Evolutionary conservation across 768 basidiomycete genomes (phyloP).

Genomic region (Termitomyces heimii): DNA sequence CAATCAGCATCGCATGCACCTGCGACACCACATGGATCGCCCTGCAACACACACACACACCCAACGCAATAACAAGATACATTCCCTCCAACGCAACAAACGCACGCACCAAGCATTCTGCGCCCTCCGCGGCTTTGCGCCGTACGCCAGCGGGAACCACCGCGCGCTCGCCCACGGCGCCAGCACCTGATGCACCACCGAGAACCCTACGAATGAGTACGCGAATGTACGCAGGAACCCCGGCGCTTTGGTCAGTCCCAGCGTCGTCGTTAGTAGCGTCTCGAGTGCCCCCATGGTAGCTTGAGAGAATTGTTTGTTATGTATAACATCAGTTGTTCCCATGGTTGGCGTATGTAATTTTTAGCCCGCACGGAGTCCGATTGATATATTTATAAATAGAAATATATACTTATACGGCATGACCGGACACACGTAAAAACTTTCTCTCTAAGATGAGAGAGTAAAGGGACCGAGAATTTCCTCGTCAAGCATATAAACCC

Average conservation of each 20-base stretch:
- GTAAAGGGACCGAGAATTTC: no score
- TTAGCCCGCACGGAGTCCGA: no score
- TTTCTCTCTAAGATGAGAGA: no score
- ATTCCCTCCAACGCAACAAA: no score
- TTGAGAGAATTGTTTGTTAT: no score
- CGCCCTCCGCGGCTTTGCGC: slow-evolving; percentile 35
- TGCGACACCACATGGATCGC: slow-evolving; percentile 69
- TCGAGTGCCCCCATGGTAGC: slow-evolving; percentile 8
- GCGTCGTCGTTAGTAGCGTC: slow-evolving; percentile 7
- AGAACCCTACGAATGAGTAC: slow-evolving; percentile 51
- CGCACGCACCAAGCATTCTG: slow-evolving; percentile 55
- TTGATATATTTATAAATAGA: no score
- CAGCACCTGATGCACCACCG: slow-evolving; percentile 48
- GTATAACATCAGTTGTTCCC: no score
- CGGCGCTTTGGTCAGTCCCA: slow-evolving; percentile 46
- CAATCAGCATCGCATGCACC: slow-evolving; percentile 60
- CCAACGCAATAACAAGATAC: no score
- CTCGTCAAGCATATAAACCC: no score
- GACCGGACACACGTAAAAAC: no score
- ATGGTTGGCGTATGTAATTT: no score
- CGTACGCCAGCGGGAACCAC: slow-evolving; percentile 46
- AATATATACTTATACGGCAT: no score
- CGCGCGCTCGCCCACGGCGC: slow-evolving; percentile 47
- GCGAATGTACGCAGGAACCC: slow-evolving; percentile 52
- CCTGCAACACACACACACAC: slow-evolving; percentile 30